A percentile compares a stretch with the other conserved stretches of the same genome.
These are phyloP conservation scores for Calonectria pteridis DNA, from an alignment of 2,329 filamentous ascomycete species.

Conservation along the genomic window DNA sequence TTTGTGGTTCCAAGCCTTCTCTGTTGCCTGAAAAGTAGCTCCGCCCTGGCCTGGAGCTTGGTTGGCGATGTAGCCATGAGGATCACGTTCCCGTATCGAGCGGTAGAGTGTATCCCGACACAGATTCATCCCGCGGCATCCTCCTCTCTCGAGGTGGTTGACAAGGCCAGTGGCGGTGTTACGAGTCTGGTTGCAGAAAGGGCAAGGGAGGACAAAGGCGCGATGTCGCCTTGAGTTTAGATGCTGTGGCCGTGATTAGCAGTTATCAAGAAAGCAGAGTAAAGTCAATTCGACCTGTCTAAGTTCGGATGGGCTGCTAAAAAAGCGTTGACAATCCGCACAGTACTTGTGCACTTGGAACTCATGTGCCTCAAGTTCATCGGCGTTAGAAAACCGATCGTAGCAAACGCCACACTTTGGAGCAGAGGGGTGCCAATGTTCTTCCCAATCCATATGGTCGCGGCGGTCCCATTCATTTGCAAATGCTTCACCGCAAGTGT, in stretches of 20 bases:
- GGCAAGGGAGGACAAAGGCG: slow-evolving; percentile 55
- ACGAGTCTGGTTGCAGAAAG: slow-evolving; percentile 63
- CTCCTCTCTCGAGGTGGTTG: slow-evolving; percentile 68
- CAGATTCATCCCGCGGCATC: slow-evolving; percentile 61
- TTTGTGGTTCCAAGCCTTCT: slow-evolving; percentile 55
- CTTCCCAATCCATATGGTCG: slow-evolving; percentile 47
- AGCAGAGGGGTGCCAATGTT: slow-evolving; percentile 42
- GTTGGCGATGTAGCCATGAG: slow-evolving; percentile 62
- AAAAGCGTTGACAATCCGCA: slow-evolving; percentile 48
- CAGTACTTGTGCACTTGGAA: slow-evolving; percentile 49
- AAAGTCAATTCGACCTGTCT: slow-evolving; percentile 13
- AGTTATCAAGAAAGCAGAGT: not conserved
- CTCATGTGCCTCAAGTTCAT: slow-evolving; percentile 44
- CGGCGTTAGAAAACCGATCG: not conserved
- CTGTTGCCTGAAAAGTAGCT: slow-evolving; percentile 53
- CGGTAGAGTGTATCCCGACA: slow-evolving; percentile 63
- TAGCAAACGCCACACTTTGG: slow-evolving; percentile 46
- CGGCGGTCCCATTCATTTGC: slow-evolving; percentile 30
- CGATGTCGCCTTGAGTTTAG: slow-evolving; percentile 64
- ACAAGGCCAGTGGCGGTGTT: slow-evolving; percentile 65
- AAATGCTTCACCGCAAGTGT: slow-evolving; percentile 44
- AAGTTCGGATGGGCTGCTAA: slow-evolving; percentile 43
- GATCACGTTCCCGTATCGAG: slow-evolving; percentile 60
- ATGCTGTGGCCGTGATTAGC: slow-evolving; percentile 57
- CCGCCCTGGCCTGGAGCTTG: slow-evolving; percentile 61